Conservation (phyloP, 805 yeast genomes). For the Saccharomyces kudriavzevii region DNA sequence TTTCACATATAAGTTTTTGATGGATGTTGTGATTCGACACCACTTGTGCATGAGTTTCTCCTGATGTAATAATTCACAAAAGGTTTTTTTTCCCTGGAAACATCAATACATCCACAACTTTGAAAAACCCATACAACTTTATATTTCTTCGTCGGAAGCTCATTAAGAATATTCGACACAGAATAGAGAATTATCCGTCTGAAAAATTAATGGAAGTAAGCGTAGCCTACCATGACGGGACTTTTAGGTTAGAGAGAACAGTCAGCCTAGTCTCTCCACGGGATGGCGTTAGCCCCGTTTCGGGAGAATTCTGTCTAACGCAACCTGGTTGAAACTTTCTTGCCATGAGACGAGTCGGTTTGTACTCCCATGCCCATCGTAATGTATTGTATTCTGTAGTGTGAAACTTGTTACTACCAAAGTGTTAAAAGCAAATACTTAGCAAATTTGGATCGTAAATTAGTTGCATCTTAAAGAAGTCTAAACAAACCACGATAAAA, state of each 20-base stretch:
- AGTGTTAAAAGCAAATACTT: background rate
- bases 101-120: background rate
- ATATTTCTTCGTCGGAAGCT: no score
- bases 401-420: background rate
- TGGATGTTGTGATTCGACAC: no score
- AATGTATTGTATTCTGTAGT: background rate
- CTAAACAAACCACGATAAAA: conserved; percentile 27
- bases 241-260: no score
- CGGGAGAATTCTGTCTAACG: background rate
- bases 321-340: background rate
- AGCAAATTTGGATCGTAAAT: background rate
- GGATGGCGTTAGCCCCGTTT: background rate
- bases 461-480: conserved; percentile 1
- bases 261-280: background rate
- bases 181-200: no score
- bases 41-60: no score
- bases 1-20: no score
- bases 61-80: no score
- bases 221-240: no score
- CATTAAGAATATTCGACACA: no score
- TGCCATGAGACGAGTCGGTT: background rate
- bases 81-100: background rate
- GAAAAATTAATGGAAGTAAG: no score
- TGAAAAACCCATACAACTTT: background rate
- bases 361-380: background rate